Percentiles rank a stretch among this genome's conserved stretches.
phyloP scores from a whole-genome alignment of 164 flowering plant genomes.

The Brasenia schreberi region DNA sequence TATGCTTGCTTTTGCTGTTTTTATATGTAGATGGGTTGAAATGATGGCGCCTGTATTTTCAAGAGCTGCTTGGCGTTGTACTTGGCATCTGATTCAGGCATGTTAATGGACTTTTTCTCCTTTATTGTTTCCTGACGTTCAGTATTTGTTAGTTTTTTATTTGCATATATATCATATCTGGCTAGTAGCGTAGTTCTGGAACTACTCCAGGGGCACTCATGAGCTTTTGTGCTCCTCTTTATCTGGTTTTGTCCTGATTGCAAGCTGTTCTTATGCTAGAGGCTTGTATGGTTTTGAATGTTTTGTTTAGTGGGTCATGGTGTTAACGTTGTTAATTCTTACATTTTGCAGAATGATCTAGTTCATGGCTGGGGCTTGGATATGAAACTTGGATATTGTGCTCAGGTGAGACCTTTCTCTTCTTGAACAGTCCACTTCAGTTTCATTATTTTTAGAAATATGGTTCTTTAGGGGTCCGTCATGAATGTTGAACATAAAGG shows the following conservation, averaged over 20 bases:
- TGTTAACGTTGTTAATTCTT: no score
- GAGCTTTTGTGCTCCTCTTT: neutral
- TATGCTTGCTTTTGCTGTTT: neutral
- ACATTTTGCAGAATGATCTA: conserved; percentile 73
- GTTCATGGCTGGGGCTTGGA: conserved; percentile 99
- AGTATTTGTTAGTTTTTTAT: neutral
- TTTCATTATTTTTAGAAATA: neutral
- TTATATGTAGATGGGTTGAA: conserved; percentile 70
- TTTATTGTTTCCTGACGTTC: neutral
- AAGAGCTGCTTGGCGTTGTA: conserved; percentile 86
- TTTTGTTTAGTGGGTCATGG: no score
- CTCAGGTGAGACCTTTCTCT: conserved; percentile 42
- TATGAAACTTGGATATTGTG: conserved; percentile 96
- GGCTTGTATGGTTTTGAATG: no score
- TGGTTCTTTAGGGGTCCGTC: neutral
- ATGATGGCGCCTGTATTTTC: conserved; percentile 99
- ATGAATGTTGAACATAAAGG: neutral
- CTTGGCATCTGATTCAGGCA: conserved; percentile 98
- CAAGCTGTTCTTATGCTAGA: neutral
- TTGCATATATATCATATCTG: neutral
- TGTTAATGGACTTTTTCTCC: neutral
- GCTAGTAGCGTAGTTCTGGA: neutral
- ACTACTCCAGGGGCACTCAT: neutral
- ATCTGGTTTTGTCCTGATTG: neutral
- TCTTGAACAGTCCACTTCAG: neutral